Conservation (phyloP, 2,329 filamentous ascomycete species). For the Ophiosphaerella korrae region DNA sequence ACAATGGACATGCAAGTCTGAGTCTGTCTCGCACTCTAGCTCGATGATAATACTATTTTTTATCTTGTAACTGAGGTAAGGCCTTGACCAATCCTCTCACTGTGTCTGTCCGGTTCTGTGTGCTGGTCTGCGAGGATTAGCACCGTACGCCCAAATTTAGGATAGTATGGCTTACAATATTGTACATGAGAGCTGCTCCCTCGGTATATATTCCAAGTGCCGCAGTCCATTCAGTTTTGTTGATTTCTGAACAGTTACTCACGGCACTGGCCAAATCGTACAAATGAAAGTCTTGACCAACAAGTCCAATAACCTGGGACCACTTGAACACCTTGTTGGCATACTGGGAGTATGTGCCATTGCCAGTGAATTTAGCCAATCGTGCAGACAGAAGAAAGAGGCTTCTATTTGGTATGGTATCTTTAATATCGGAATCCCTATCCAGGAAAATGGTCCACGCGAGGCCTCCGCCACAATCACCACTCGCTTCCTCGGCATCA, state of each 20-base stretch:
- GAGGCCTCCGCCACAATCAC: conserved; percentile 68
- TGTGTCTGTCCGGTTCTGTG: conserved; percentile 27
- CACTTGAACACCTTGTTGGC: conserved; percentile 66
- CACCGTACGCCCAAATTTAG: neutral
- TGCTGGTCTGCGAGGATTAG: conserved; percentile 23
- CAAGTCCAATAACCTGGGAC: conserved; percentile 52
- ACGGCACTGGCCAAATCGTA: conserved; percentile 54
- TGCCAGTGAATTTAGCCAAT: conserved; percentile 69
- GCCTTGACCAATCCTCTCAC: conserved; percentile 25
- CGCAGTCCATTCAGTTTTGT: conserved; percentile 58
- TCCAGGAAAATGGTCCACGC: conserved; percentile 75
- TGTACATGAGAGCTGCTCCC: conserved; percentile 60
- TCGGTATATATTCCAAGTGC: conserved; percentile 56
- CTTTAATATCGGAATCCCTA: conserved; percentile 76
- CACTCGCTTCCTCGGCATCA: conserved; percentile 55
- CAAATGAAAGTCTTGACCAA: conserved; percentile 54
- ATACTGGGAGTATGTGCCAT: conserved; percentile 62
- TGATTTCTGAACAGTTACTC: conserved; percentile 54
- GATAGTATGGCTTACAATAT: conserved; percentile 37
- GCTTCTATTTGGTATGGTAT: conserved; percentile 73
- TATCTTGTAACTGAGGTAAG: conserved; percentile 44
- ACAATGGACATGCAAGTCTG: conserved; percentile 45
- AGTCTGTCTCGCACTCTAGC: conserved; percentile 56
- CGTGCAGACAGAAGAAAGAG: conserved; percentile 81
- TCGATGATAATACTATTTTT: conserved; percentile 66